Percentiles rank a stretch among this genome's conserved stretches.
Evolutionary conservation across 1,139 yeast species (phyloP).

Genomic region (Komagataea norvegica): DNA sequence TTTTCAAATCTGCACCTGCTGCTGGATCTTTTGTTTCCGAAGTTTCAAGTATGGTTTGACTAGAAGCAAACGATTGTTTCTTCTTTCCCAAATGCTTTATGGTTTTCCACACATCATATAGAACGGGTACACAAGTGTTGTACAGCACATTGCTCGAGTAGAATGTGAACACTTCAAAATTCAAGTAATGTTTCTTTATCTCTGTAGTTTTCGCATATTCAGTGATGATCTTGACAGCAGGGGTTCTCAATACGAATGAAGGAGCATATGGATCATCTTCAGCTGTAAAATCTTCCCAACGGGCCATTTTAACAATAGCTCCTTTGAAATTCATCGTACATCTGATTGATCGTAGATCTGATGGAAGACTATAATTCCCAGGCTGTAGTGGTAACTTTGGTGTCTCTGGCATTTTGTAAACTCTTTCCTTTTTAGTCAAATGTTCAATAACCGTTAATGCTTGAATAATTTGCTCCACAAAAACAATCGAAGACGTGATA

Average conservation of each 20-base stretch:
- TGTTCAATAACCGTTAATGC: constrained; percentile 43
- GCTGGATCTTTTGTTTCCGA: neutral
- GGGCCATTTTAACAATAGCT: constrained; percentile 51
- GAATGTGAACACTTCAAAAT: constrained; percentile 56
- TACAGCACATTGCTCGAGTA: constrained; percentile 68
- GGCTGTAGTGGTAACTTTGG: constrained; percentile 15
- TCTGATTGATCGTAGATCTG: constrained; percentile 42
- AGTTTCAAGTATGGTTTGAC: too few relatives aligned
- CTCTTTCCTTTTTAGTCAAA: constrained; percentile 25
- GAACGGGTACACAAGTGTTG: constrained; percentile 76
- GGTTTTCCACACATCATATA: constrained; percentile 52
- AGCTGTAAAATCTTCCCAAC: constrained; percentile 36
- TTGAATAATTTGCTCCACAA: constrained; percentile 43
- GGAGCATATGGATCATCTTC: constrained; percentile 41
- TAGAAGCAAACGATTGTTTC: neutral
- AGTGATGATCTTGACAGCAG: constrained; percentile 60
- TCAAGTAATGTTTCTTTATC: constrained; percentile 38
- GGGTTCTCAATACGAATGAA: constrained; percentile 66
- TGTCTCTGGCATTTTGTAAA: constrained; percentile 1
- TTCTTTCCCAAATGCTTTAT: constrained; percentile 35
- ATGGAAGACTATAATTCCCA: constrained; percentile 24
- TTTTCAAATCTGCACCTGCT: constrained; percentile 16
- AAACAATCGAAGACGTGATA: constrained; percentile 46
- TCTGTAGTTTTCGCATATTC: constrained; percentile 34
- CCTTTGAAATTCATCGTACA: constrained; percentile 62